Base-by-base conservation (phyloP, 1,139 yeast genomes). In the Candida neerlandica region DNA sequence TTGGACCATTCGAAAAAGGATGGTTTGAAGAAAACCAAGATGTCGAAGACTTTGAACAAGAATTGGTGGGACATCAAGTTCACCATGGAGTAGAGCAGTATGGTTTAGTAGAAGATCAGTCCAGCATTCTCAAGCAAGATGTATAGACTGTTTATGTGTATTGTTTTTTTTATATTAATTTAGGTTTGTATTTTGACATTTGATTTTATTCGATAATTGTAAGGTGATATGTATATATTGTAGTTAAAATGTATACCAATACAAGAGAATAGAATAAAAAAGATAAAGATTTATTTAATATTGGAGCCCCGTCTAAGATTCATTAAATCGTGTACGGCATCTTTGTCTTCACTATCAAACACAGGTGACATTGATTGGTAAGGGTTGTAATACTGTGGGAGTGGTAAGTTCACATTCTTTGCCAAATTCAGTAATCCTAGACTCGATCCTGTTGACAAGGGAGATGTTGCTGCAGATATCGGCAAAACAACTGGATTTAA, bases 1-100 rank as follows among this genome's bases (percentile, higher is more conserved):
- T 73, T 41, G 71, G 73, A 44, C 71, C 82, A 40, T 71, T 82
- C 46, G 79, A 80, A 50, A 78, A 73, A 56, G 83, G 80, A 10
- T 86, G 92, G 92, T 75, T 67, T 58, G 92, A 86, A 68, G 80
- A 81, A 55, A 74, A 66, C 64, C 75, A 68, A 46, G 78, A 84
- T 27, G 89, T 85, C 43, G 91, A 85, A 55, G 77, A 80, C 55
- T 86, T 86, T 62, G 86, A 81, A 52, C 73, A 68, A 47, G 77
- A 74, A 48, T 58, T 75, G 50, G 62, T 61, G 46, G 75, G 77
- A n/a, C 66, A 64, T 52, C 59, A 62, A 21, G 61, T 67, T 7
- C 67, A 64, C 48, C 62, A 62, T 19, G 73, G 66, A 2, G 39
- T 60, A 10, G 64, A 53, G 32, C 16, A 19, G 23, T 40, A 23